phyloP scores from a whole-genome alignment of 2,329 filamentous ascomycete species.

The Neocatenulostroma microsporum region DNA sequence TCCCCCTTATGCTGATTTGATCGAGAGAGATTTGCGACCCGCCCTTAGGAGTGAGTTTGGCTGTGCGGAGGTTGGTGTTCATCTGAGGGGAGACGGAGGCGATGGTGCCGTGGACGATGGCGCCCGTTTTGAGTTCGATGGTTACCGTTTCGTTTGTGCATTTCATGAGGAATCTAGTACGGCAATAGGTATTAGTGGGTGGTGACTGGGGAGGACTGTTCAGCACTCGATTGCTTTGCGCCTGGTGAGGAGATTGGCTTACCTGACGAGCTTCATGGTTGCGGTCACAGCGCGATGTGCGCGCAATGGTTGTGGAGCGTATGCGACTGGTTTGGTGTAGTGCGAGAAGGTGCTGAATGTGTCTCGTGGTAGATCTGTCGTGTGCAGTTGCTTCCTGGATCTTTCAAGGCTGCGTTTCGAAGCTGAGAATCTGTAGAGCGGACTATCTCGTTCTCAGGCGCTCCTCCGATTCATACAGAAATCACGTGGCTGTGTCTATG shows the following conservation, averaged over 20 bases:
- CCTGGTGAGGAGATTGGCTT: constrained; percentile 37
- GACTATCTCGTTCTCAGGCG: not conserved
- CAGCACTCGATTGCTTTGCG: constrained; percentile 34
- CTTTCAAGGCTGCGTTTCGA: not conserved
- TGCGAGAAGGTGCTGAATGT: no score
- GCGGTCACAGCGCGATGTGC: constrained; percentile 12
- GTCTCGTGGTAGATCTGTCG: no score
- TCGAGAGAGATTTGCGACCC: constrained; percentile 84
- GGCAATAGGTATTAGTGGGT: constrained; percentile 23
- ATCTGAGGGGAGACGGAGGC: constrained; percentile 95
- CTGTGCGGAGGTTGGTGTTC: constrained; percentile 92
- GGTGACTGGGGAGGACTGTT: constrained; percentile 38
- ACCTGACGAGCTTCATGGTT: constrained; percentile 97
- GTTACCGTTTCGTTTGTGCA: constrained; percentile 98
- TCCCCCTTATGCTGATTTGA: constrained; percentile 93
- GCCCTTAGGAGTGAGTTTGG: constrained; percentile 84
- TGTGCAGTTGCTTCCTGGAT: not conserved
- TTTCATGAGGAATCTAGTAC: constrained; percentile 89
- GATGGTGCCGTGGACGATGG: constrained; percentile 94
- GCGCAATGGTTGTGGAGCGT: not conserved
- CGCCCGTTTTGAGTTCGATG: constrained; percentile 97
- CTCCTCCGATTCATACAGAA: no score
- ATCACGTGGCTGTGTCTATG: no score
- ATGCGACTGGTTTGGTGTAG: not conserved
- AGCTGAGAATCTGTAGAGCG: not conserved